phyloP scores from a whole-genome alignment of 1,139 yeast species.

The Zygosaccharomyces pseudobailii region DNA sequence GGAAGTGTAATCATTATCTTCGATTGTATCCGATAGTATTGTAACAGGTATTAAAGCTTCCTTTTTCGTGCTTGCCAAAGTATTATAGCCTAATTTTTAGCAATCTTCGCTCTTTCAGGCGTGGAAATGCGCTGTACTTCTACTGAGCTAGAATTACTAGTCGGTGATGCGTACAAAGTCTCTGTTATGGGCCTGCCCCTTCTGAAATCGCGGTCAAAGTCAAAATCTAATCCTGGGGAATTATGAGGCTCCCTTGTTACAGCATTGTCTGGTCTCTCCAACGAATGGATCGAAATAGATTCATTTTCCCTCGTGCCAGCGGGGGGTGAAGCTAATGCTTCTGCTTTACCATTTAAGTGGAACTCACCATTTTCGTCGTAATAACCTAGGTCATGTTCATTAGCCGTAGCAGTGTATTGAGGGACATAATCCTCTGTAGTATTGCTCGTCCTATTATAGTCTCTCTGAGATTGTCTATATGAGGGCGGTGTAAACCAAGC shows the following conservation, averaged over 20 bases:
- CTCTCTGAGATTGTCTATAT: slow-evolving; percentile 68
- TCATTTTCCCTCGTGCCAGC: slow-evolving; percentile 6
- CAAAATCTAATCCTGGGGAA: slow-evolving; percentile 11
- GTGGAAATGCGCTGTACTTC: slow-evolving; percentile 8
- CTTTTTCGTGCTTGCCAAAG: not conserved
- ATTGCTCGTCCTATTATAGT: slow-evolving; percentile 43
- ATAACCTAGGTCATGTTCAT: slow-evolving; percentile 72
- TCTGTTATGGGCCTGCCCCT: slow-evolving; percentile 8
- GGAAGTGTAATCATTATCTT: not conserved
- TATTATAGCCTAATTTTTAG: not conserved
- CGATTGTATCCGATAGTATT: not conserved
- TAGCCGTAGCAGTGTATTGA: slow-evolving; percentile 58
- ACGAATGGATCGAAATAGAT: slow-evolving; percentile 12
- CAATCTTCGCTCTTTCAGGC: slow-evolving; percentile 11
- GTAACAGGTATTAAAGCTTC: not conserved
- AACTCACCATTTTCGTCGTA: slow-evolving; percentile 67
- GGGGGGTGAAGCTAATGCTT: slow-evolving; percentile 25
- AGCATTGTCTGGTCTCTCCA: slow-evolving; percentile 14
- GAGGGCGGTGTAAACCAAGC: slow-evolving; percentile 91
- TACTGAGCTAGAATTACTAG: slow-evolving; percentile 2
- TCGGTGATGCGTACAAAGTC: not conserved
- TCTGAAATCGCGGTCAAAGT: slow-evolving; percentile 15
- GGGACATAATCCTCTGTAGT: slow-evolving; percentile 52
- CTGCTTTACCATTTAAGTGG: slow-evolving; percentile 31
- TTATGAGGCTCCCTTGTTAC: slow-evolving; percentile 9